These are phyloP conservation scores for Fraxinus latifolia DNA, from an alignment of 305 asterid genomes.

Conservation along the genomic window DNA sequence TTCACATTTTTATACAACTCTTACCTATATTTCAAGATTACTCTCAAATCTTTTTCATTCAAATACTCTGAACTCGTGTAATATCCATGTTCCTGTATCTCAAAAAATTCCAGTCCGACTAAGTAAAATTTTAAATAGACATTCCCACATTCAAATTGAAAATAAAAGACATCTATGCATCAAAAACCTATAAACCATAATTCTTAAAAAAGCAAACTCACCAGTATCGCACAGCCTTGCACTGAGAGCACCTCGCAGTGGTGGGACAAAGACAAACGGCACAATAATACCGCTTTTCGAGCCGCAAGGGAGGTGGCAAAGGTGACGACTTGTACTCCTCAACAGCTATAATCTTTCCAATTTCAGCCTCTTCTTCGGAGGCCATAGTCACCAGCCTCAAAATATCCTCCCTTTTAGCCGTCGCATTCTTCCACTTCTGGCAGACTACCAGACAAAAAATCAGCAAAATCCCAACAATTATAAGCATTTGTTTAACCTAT, in stretches of 20 bases:
- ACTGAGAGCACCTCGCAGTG: conserved; percentile 40
- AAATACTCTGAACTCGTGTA: not conserved
- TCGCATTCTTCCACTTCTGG: conserved; percentile 41
- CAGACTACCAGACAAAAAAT: conserved; percentile 34
- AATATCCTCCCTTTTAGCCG: conserved; percentile 44
- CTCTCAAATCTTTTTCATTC: not conserved
- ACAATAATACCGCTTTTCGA: conserved; percentile 31
- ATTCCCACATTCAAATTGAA: not conserved
- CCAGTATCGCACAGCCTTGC: conserved; percentile 52
- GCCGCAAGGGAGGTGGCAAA: conserved; percentile 15
- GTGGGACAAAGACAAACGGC: conserved; percentile 42
- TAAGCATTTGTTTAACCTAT: conserved; percentile 26
- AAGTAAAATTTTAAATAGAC: conserved; percentile 12
- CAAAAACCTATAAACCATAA: not conserved
- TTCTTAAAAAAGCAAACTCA: conserved; percentile 21
- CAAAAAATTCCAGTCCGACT: conserved; percentile 1
- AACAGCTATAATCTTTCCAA: conserved; percentile 29
- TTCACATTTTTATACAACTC: not conserved
- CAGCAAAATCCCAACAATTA: conserved; percentile 34
- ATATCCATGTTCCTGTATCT: not conserved
- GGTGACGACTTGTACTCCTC: conserved; percentile 14
- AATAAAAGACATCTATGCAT: not conserved
- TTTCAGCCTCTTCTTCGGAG: conserved; percentile 36
- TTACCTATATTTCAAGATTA: conserved; percentile 1
- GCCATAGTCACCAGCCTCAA: conserved; percentile 36